Percentiles rank a stretch among this genome's conserved stretches.
phyloP scores from a whole-genome alignment of 148 eudicot genomes.

The Silene latifolia region DNA sequence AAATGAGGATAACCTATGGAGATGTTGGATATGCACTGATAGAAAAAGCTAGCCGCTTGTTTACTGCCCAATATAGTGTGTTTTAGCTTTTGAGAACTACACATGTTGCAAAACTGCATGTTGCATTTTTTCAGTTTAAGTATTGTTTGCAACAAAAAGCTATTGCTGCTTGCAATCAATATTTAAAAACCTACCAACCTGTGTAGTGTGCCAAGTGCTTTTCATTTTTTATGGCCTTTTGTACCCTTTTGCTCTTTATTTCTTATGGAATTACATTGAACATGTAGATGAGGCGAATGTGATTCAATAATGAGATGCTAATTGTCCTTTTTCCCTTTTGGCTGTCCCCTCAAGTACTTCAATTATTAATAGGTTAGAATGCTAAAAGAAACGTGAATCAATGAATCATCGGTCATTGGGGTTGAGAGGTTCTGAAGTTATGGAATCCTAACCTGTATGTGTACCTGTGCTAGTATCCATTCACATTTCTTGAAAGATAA shows the following conservation, averaged over 20 bases:
- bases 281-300: not conserved
- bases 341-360: not conserved
- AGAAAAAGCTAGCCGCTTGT: not conserved
- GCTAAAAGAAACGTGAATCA: not conserved
- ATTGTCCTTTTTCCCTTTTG: not conserved
- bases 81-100: slow-evolving; percentile 3
- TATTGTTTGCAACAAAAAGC: not conserved
- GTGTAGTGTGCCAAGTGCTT: not conserved
- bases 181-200: not conserved
- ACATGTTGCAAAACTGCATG: not conserved
- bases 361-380: not conserved
- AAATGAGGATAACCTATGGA: not conserved
- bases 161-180: not conserved
- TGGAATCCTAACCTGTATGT: not conserved
- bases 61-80: not conserved
- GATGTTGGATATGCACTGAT: not conserved
- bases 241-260: not conserved
- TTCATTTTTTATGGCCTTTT: not conserved
- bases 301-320: not conserved
- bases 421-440: too few relatives aligned
- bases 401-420: not conserved
- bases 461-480: not conserved
- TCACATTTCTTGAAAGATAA: not conserved
- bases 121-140: not conserved
- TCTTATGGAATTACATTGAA: not conserved